These are phyloP conservation scores for Acidiella bohemica DNA, from an alignment of 495 filamentous ascomycete species.

Conservation along the genomic window DNA sequence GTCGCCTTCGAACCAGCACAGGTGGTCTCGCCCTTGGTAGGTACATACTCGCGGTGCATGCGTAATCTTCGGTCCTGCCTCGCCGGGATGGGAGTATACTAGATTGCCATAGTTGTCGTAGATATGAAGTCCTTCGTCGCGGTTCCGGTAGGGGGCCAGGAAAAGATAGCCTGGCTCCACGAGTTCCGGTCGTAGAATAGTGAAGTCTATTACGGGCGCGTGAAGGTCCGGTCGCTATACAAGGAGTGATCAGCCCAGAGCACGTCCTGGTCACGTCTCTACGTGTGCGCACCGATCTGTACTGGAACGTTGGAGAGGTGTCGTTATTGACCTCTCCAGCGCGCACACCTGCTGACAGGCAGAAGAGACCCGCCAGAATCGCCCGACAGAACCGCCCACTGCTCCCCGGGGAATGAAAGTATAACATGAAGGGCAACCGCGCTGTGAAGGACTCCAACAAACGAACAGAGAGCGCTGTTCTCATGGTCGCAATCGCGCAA, in stretches of 20 bases:
- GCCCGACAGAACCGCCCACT: too few species aligned
- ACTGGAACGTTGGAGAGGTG: conserved; percentile 14
- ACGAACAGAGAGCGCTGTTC: not conserved
- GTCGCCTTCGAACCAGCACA: conserved; percentile 42
- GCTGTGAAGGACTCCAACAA: not conserved
- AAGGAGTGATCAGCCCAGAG: not conserved
- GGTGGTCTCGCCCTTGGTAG: conserved; percentile 34
- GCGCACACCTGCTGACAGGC: too few species aligned
- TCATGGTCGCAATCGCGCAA: not conserved
- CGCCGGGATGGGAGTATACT: conserved; percentile 21
- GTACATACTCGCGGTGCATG: conserved; percentile 24
- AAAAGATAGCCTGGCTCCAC: conserved; percentile 25
- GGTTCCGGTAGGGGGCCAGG: conserved; percentile 23
- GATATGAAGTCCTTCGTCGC: conserved; percentile 24
- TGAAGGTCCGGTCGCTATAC: conserved; percentile 23
- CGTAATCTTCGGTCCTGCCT: conserved; percentile 19
- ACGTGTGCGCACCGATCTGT: conserved; percentile 13
- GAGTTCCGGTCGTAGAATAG: conserved; percentile 20
- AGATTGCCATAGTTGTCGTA: conserved; percentile 26
- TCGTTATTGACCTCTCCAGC: conserved; percentile 18
- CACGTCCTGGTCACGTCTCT: too few species aligned
- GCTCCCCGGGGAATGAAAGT: too few species aligned
- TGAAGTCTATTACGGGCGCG: conserved; percentile 20
- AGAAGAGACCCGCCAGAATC: too few species aligned
- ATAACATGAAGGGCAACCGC: not conserved